These are phyloP conservation scores for Phialophora expanda DNA, from an alignment of 2,329 filamentous ascomycete genomes.

Conservation along the genomic window DNA sequence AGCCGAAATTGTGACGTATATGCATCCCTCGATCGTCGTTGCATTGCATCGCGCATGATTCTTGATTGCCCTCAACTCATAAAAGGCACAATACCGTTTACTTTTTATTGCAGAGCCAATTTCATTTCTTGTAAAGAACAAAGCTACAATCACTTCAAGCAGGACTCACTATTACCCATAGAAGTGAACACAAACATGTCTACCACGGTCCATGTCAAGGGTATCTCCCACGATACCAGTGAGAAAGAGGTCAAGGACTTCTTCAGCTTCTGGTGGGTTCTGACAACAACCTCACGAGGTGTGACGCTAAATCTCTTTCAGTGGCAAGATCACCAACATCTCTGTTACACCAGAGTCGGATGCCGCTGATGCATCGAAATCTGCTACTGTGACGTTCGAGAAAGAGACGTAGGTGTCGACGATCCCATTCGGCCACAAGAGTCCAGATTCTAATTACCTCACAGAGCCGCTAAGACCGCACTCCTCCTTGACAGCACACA, in stretches of 20 bases:
- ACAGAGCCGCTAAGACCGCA: constrained; percentile 84
- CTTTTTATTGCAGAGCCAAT: not conserved
- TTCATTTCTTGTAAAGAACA: not conserved
- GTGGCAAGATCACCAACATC: constrained; percentile 88
- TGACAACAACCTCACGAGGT: not conserved
- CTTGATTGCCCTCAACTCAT: not conserved
- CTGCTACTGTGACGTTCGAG: constrained; percentile 92
- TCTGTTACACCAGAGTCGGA: constrained; percentile 69
- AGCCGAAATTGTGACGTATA: not conserved
- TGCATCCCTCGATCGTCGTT: constrained; percentile 1
- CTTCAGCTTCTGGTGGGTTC: constrained; percentile 86
- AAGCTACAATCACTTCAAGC: not conserved
- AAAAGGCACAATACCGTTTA: not conserved
- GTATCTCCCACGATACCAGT: constrained; percentile 79
- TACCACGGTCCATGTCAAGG: constrained; percentile 82
- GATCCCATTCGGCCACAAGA: not conserved
- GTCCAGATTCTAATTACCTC: constrained; percentile 3
- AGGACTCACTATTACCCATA: not conserved
- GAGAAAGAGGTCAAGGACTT: constrained; percentile 88
- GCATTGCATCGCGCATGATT: constrained; percentile 4
- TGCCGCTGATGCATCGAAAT: constrained; percentile 68
- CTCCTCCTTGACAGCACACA: constrained; percentile 97
- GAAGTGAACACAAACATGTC: constrained; percentile 45
- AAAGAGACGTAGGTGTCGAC: constrained; percentile 72
- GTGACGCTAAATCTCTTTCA: constrained; percentile 45